A percentile compares a stretch with the other conserved stretches of the same genome.
Evolutionary conservation across 352 stramenopile species (phyloP).

Genomic region (Globisporangium yorkense): DNA sequence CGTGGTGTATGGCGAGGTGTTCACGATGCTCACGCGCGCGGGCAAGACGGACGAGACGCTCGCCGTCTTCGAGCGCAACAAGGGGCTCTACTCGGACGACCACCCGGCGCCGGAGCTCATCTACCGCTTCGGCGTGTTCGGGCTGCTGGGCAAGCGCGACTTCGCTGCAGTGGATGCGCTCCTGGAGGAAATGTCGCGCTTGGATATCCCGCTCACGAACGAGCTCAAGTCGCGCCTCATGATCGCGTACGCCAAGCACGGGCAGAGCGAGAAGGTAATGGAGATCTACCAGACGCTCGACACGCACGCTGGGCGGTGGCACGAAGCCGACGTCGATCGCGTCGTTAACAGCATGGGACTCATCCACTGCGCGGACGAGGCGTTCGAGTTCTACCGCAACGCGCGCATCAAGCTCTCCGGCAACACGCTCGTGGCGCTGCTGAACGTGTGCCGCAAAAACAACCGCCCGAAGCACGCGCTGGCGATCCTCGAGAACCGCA

Average conservation of each 20-base stretch:
- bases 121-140: slow-evolving; percentile 49
- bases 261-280: slow-evolving; percentile 28
- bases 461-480: slow-evolving; percentile 34
- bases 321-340: slow-evolving; percentile 39
- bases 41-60: slow-evolving; percentile 19
- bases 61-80: slow-evolving; percentile 25
- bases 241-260: slow-evolving; percentile 27
- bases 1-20: slow-evolving; percentile 40
- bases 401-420: slow-evolving; percentile 34
- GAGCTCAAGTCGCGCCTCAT: slow-evolving; percentile 43
- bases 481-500: slow-evolving; percentile 46
- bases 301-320: slow-evolving; percentile 27
- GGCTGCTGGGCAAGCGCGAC: slow-evolving; percentile 31
- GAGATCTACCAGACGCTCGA: slow-evolving; percentile 26
- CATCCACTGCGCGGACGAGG: slow-evolving; percentile 24
- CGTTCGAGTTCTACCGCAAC: slow-evolving; percentile 60
- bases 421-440: slow-evolving; percentile 38
- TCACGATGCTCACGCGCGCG: slow-evolving; percentile 21
- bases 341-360: slow-evolving; percentile 44
- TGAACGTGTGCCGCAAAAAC: slow-evolving; percentile 38
- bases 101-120: slow-evolving; percentile 38
- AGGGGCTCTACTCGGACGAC: slow-evolving; percentile 20
- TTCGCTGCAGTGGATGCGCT: slow-evolving; percentile 21
- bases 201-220: slow-evolving; percentile 23
- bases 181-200: slow-evolving; percentile 29